phyloP scores from a whole-genome alignment of 352 stramenopile species.

The Thraustochytrium striatum region DNA sequence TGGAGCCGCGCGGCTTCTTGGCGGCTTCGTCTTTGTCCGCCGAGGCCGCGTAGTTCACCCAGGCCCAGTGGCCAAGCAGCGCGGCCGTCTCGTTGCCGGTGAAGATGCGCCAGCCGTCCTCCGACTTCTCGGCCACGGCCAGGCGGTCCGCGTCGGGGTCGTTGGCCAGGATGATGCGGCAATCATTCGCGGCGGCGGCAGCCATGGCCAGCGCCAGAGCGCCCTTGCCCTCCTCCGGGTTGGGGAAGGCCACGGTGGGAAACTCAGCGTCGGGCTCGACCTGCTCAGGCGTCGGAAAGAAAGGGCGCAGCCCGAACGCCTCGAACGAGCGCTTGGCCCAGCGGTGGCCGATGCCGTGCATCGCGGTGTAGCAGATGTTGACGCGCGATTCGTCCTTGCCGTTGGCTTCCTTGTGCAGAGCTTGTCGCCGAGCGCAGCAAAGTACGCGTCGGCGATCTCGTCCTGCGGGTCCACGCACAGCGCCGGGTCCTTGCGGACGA shows the following conservation, averaged over 20 bases:
- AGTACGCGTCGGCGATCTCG: constrained; percentile 70
- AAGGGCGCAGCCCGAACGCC: constrained; percentile 66
- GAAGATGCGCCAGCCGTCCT: constrained; percentile 88
- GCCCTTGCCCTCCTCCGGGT: constrained; percentile 94
- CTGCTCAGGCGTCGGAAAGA: constrained; percentile 78
- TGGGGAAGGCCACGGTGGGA: constrained; percentile 93
- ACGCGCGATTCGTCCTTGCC: constrained; percentile 51
- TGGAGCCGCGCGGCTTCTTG: neutral
- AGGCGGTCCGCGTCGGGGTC: constrained; percentile 97
- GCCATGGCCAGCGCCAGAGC: constrained; percentile 81
- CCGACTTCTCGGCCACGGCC: constrained; percentile 80
- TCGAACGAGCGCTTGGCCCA: constrained; percentile 85
- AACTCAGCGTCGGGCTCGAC: constrained; percentile 88
- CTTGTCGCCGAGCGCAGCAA: constrained; percentile 58
- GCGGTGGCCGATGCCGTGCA: constrained; percentile 92
- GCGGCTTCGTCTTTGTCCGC: neutral
- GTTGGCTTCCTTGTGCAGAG: constrained; percentile 20
- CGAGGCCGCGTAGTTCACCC: neutral
- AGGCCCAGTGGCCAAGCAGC: constrained; percentile 82
- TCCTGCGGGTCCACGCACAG: constrained; percentile 67
- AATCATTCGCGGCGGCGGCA: constrained; percentile 69
- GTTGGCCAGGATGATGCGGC: constrained; percentile 89
- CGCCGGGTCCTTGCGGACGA: neutral
- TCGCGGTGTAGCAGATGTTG: constrained; percentile 91
- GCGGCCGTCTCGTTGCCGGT: constrained; percentile 95